A percentile compares a stretch with the other conserved stretches of the same genome.
Evolutionary conservation across 2,329 filamentous ascomycete species (phyloP).

Genomic region (Aspergillus fructus): DNA sequence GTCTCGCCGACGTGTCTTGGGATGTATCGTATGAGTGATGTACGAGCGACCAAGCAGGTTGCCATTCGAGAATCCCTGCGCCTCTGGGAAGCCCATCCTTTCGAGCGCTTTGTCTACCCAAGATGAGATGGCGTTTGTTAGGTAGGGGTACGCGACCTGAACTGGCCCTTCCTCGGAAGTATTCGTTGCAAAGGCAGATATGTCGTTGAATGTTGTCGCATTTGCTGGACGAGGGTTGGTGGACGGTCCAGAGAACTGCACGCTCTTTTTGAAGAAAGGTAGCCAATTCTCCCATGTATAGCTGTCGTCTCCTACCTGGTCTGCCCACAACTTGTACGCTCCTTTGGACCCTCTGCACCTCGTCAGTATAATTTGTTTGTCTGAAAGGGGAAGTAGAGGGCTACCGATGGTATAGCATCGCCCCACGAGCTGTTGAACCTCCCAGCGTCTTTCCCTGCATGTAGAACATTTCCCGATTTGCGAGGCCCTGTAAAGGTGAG

Average conservation of each 20-base stretch:
- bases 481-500: constrained; percentile 9
- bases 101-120: not conserved
- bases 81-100: not conserved
- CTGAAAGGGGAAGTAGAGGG: not conserved
- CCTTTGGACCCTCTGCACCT: constrained; percentile 1
- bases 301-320: constrained; percentile 30
- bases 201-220: constrained; percentile 1
- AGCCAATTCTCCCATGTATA: constrained; percentile 25
- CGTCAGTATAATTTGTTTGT: not conserved
- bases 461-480: not conserved
- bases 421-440: not conserved
- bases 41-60: not conserved
- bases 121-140: not conserved
- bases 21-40: not conserved
- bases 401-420: constrained; percentile 2
- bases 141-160: not conserved
- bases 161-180: not conserved
- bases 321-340: constrained; percentile 30
- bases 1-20: not conserved
- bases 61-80: not conserved
- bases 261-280: constrained; percentile 24
- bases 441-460: not conserved
- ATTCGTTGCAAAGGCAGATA: not conserved
- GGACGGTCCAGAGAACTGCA: constrained; percentile 25
- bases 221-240: constrained; percentile 20